These are phyloP conservation scores for Pseudozyma thailandica DNA, from an alignment of 1,284 basidiomycete species.

Conservation along the genomic window DNA sequence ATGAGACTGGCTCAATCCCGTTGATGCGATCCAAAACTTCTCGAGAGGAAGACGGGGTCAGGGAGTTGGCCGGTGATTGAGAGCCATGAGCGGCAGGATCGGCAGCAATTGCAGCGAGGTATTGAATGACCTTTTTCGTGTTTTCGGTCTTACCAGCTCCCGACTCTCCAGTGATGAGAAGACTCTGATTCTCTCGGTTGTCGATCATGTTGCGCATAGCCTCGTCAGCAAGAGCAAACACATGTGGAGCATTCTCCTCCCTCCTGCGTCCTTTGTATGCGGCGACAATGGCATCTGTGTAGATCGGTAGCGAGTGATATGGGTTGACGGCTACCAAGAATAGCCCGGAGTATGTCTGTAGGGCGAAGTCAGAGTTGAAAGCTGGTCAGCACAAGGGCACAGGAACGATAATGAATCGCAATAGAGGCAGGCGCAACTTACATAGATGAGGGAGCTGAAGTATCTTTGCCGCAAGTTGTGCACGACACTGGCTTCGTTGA, in stretches of 20 bases:
- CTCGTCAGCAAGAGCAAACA: slow-evolving; percentile 95
- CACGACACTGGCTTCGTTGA: slow-evolving; percentile 98
- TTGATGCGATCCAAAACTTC: slow-evolving; percentile 60
- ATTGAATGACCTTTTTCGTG: slow-evolving; percentile 99
- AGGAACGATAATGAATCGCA: neutral
- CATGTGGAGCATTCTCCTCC: slow-evolving; percentile 96
- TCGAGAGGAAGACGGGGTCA: slow-evolving; percentile 51
- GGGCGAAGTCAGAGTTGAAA: neutral
- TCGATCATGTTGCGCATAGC: slow-evolving; percentile 99
- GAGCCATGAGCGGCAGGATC: slow-evolving; percentile 47
- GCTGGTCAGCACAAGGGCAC: neutral
- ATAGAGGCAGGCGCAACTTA: neutral
- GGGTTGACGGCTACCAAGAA: slow-evolving; percentile 99
- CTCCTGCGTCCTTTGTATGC: slow-evolving; percentile 91
- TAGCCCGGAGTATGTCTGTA: slow-evolving; percentile 84
- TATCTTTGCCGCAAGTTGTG: slow-evolving; percentile 94
- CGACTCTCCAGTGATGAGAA: slow-evolving; percentile 99
- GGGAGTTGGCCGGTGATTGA: slow-evolving; percentile 40
- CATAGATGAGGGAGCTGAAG: slow-evolving; percentile 79
- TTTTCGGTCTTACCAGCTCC: slow-evolving; percentile 99
- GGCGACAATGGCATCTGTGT: slow-evolving; percentile 88
- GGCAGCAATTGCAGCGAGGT: slow-evolving; percentile 94
- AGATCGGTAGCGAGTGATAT: slow-evolving; percentile 90
- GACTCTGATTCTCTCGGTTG: slow-evolving; percentile 95
- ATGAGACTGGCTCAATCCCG: slow-evolving; percentile 48